These are phyloP conservation scores for Extremus antarcticus DNA, from an alignment of 495 filamentous ascomycete species.

Conservation along the genomic window DNA sequence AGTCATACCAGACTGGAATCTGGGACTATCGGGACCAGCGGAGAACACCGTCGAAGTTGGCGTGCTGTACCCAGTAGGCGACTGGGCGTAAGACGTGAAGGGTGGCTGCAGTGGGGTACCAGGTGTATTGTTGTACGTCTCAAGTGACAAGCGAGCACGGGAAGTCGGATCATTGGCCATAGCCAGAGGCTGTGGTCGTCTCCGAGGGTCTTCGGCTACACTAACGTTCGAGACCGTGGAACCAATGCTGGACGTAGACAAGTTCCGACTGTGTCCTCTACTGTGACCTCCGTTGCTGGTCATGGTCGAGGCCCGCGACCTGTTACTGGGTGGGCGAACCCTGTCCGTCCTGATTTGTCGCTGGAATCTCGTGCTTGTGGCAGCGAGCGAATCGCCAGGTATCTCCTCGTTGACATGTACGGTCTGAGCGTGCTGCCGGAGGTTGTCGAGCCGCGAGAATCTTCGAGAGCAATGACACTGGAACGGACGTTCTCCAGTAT, in stretches of 20 bases:
- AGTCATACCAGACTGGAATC: slow-evolving; percentile 49
- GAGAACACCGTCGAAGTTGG: slow-evolving; percentile 67
- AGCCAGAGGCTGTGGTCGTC: slow-evolving; percentile 69
- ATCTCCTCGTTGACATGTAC: slow-evolving; percentile 98
- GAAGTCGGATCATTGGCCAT: slow-evolving; percentile 61
- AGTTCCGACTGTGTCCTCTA: slow-evolving; percentile 69
- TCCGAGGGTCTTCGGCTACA: slow-evolving; percentile 47
- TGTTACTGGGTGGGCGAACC: slow-evolving; percentile 59
- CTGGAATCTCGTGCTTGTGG: slow-evolving; percentile 87
- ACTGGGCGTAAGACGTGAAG: slow-evolving; percentile 40
- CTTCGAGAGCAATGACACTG: slow-evolving; percentile 91
- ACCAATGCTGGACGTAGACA: slow-evolving; percentile 75
- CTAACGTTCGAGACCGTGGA: slow-evolving; percentile 65
- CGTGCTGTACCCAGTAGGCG: slow-evolving; percentile 63
- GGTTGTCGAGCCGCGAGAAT: slow-evolving; percentile 94
- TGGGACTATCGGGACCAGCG: slow-evolving; percentile 59
- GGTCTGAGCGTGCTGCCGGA: slow-evolving; percentile 93
- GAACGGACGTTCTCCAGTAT: slow-evolving; percentile 94
- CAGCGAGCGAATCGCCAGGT: slow-evolving; percentile 82
- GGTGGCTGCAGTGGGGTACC: slow-evolving; percentile 39
- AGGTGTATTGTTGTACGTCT: slow-evolving; percentile 42
- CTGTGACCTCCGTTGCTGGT: slow-evolving; percentile 54
- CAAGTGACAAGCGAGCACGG: slow-evolving; percentile 50
- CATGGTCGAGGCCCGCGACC: slow-evolving; percentile 65
- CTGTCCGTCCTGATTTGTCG: slow-evolving; percentile 80